phyloP scores from a whole-genome alignment of 179 eudicot genomes.

The Drosera spatulata region DNA sequence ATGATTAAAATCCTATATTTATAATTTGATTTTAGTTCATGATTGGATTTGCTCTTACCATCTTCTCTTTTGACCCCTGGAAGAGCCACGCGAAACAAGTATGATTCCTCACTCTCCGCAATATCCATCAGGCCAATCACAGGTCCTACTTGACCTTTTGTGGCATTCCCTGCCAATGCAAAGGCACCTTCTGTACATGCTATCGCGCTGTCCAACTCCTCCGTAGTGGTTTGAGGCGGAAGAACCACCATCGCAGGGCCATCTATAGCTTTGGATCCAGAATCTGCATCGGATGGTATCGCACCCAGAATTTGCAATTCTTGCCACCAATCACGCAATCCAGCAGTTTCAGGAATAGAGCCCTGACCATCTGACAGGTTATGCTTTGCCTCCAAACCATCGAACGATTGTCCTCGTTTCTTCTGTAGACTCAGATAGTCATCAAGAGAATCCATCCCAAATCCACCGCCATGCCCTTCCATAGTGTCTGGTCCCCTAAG shows the following conservation, averaged over 20 bases:
- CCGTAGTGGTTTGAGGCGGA: slow-evolving; percentile 41
- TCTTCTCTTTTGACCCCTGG: slow-evolving; percentile 89
- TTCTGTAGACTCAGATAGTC: slow-evolving; percentile 15
- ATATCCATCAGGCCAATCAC: slow-evolving; percentile 61
- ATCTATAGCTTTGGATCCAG: slow-evolving; percentile 12
- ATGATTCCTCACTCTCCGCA: slow-evolving; percentile 68
- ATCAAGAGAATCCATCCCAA: slow-evolving; percentile 11
- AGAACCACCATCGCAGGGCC: slow-evolving; percentile 57
- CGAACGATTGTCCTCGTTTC: slow-evolving; percentile 13
- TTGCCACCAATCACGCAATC: slow-evolving; percentile 5
- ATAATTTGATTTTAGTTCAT: no score
- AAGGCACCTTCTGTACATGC: slow-evolving; percentile 35
- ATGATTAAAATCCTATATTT: no score
- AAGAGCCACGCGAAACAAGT: slow-evolving; percentile 77
- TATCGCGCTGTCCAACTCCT: slow-evolving; percentile 41
- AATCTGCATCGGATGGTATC: slow-evolving; percentile 10
- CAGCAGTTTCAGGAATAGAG: slow-evolving; percentile 2
- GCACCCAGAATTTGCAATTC: slow-evolving; percentile 12
- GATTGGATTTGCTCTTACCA: slow-evolving; percentile 35
- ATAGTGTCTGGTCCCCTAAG: slow-evolving; percentile 8
- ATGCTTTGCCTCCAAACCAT: slow-evolving; percentile 9
- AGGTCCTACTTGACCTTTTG: slow-evolving; percentile 52
- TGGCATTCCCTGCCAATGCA: slow-evolving; percentile 72
- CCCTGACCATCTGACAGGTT: slow-evolving; percentile 1
- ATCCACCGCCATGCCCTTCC: slow-evolving; percentile 8